Base-by-base conservation (phyloP, 108 stramenopile species). In the Nitzschia palea region DNA sequence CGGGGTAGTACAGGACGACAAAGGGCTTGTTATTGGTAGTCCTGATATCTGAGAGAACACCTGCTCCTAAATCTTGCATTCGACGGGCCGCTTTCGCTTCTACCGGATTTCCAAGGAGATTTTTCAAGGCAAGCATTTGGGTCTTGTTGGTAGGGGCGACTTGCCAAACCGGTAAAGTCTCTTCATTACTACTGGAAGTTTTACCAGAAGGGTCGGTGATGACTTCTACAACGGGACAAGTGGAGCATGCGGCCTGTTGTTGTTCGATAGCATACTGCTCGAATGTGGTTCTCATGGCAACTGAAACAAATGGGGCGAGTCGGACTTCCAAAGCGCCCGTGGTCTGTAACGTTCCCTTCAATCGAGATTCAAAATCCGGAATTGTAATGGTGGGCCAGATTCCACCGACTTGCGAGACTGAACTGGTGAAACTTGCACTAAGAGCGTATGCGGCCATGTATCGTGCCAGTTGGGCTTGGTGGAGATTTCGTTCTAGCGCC, bases 1-100 rank as follows among this genome's bases (percentile, higher is more conserved):
- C 53, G 34, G 65, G 65, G 28, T 67, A 67, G 17, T 27, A 53
- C 14, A 63, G 62, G 28, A 18, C 23, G 4, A 63, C n/a, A 10
- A 28, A 6, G 15, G 62, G 62, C 27, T 15, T 15, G 45, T n/a
- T 48, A n/a, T 63, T 45, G 25, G 47, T 31, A 10, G 5, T 4
- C 5, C n/a, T 5, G 20, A 50, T 43, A 31, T 63, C 62, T 25
- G 62, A 47, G 28, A 50, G 31, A 14, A 63, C 45, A 48, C 30
- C 44, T 17, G 62, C 62, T 47, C 62, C 62, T 17, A 50, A 40
- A 50, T 32, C 26, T 63, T 63, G 62, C 62, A 63, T 32, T 23
- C 4, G 30, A 20, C n/a, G 30, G 30, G 48, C 18, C 4, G 62
- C 62, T 15, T 32, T 8, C 1, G 44, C 47, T 9, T 63, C 47